These are phyloP conservation scores for Aspergillus incahuasiensis DNA, from an alignment of 495 filamentous ascomycete genomes.

Conservation along the genomic window DNA sequence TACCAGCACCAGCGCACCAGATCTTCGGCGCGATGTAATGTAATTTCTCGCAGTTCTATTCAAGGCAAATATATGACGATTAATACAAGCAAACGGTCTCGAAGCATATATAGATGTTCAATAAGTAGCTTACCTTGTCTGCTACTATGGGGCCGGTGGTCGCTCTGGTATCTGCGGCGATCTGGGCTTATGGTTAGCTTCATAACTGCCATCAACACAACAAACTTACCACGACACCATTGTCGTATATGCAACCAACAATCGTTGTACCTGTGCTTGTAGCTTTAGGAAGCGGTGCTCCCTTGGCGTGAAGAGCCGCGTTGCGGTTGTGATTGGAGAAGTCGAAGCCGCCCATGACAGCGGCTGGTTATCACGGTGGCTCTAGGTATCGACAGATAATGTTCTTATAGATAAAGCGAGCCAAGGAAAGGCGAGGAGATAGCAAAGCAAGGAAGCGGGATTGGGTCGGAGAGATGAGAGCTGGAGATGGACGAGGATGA, in stretches of 20 bases:
- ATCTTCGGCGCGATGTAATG: conserved; percentile 99
- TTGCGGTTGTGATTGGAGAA: conserved; percentile 99
- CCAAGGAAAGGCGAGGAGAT: background rate
- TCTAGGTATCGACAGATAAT: background rate
- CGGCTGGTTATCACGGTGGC: conserved; percentile 17
- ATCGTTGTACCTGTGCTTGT: conserved; percentile 99
- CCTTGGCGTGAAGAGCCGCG: conserved; percentile 85
- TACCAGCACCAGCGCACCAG: conserved; percentile 99
- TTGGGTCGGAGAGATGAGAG: conserved; percentile 15
- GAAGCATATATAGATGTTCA: no score
- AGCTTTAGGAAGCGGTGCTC: conserved; percentile 91
- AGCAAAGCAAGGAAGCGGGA: conserved; percentile 7
- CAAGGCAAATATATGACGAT: background rate
- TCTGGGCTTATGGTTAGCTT: conserved; percentile 44
- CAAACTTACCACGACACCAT: conserved; percentile 79
- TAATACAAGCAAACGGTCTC: no score
- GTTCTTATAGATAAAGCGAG: background rate
- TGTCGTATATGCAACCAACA: conserved; percentile 95
- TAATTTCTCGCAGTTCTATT: conserved; percentile 96
- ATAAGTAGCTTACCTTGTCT: conserved; percentile 70
- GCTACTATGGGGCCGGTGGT: conserved; percentile 97
- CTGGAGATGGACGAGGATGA: conserved; percentile 11
- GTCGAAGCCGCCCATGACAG: conserved; percentile 94
- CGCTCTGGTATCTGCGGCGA: conserved; percentile 95
- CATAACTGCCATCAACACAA: background rate